Evolutionary conservation across 176 grass and related monocot genomes (phyloP), one percentile per base, ranked within the genome.

Genomic region (Oryza nivara): DNA sequence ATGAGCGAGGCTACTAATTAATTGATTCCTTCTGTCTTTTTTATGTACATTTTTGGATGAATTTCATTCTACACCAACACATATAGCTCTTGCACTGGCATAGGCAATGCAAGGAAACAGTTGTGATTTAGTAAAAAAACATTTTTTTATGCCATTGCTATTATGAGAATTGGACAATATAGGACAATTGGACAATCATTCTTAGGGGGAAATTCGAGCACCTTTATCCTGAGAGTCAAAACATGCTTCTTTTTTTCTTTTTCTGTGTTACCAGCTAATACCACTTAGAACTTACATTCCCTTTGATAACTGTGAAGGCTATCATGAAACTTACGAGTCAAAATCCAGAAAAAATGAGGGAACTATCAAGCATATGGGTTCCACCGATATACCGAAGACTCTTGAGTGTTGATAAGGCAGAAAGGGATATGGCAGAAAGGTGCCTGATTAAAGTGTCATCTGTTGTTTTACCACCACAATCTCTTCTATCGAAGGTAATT

Each of bases 311-410:
- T 90, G 51, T 89, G 66, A 77, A 97, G 95, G 92, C 88, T 88
- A 40, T 86, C 66, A 86, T 84, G 68, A 94, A 86, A 76, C 65
- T 94, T 73, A 78, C 82, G 19, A 64, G 40, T 75, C 88, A 92
- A 78, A 81, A 82, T 89, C 64, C 86, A 67, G 63, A 77, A 45
- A 84, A 74, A 77, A 91, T 92, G 88, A 91, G 85, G 76, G 78
- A 86, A n/a, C 54, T 82, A 73, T 94, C 86, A 85, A 74, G 60
- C 72, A 76, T 94, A 82, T 97, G 92, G 95, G 86, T 82, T 87
- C 95, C 88, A 40, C 81, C 88, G 38, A 85, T 92, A 75, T 97
- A 89, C 70, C 88, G 79, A 76, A 97, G 92, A 70, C 95, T 97
- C 81, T 64, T 94, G 83, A 97, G 86, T 83, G 81, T 67, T 80